Conservation (phyloP, 2,329 filamentous ascomycete genomes). For the Aspergillus niger region DNA sequence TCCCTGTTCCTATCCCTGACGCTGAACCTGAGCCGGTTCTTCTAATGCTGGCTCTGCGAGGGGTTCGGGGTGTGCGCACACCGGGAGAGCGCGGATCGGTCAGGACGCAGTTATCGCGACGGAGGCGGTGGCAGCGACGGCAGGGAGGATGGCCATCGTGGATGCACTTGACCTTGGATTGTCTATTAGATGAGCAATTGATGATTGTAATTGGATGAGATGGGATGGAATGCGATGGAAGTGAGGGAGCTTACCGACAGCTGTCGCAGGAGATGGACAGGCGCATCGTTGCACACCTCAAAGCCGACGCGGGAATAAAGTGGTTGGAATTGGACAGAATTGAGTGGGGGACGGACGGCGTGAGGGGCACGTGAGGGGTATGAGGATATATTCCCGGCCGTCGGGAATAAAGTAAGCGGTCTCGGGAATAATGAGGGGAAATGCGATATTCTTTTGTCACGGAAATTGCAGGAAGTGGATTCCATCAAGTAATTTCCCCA, state of each 20-base stretch:
- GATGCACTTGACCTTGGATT: conserved; percentile 41
- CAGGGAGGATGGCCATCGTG: conserved; percentile 39
- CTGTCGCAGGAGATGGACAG: conserved; percentile 40
- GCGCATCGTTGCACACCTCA: conserved; percentile 27
- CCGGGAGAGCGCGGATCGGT: conserved; percentile 33
- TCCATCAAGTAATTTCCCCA: not conserved
- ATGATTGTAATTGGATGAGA: not conserved
- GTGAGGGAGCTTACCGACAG: conserved; percentile 32
- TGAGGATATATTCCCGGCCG: not conserved
- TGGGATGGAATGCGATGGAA: not conserved
- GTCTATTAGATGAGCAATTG: conserved; percentile 17
- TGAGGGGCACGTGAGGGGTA: not conserved
- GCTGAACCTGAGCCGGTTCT: no score
- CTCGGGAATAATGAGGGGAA: not conserved
- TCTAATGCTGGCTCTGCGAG: not conserved
- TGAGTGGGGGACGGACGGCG: not conserved
- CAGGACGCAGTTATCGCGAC: conserved; percentile 27
- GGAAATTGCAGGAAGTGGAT: not conserved
- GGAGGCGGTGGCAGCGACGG: conserved; percentile 33
- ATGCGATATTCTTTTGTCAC: not conserved
- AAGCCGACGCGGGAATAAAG: not conserved
- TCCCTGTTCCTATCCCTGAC: no score
- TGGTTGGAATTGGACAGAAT: not conserved
- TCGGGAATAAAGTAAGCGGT: not conserved
- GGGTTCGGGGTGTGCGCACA: conserved; percentile 11